Evolutionary conservation across 2,329 filamentous ascomycete species (phyloP).

Genomic region (Coniochaeta ligniaria): DNA sequence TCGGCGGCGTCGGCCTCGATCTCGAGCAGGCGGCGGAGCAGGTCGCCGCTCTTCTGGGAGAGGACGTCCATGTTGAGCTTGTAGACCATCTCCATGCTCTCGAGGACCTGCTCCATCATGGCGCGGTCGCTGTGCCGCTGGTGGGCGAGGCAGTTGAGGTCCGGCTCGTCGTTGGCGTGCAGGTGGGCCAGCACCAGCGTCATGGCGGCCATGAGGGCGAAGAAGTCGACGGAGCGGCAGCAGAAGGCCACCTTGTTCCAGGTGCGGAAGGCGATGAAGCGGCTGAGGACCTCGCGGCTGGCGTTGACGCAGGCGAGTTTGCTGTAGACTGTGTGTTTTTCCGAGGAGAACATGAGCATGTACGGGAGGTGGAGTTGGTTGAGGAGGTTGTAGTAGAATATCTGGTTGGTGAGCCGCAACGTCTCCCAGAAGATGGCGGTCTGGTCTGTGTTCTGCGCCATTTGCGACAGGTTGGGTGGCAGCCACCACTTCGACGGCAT

Average conservation of each 20-base stretch:
- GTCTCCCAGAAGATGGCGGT: conserved; percentile 18
- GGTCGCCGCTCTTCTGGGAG: conserved; percentile 18
- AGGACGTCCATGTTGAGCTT: conserved; percentile 22
- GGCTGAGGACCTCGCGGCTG: conserved; percentile 27
- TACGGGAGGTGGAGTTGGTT: conserved; percentile 45
- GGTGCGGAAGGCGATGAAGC: conserved; percentile 25
- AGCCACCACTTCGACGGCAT: conserved; percentile 28
- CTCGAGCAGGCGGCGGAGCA: conserved; percentile 21
- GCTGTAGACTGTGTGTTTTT: conserved; percentile 33
- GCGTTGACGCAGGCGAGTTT: conserved; percentile 34
- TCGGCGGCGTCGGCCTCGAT: conserved; percentile 23
- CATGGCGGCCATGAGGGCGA: conserved; percentile 27
- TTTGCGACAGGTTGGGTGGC: conserved; percentile 14
- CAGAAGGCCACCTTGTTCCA: conserved; percentile 20
- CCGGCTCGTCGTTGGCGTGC: conserved; percentile 4
- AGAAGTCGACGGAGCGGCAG: conserved; percentile 28
- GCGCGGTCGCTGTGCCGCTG: conserved; percentile 31
- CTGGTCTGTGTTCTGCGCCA: conserved; percentile 9
- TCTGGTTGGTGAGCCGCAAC: conserved; percentile 23
- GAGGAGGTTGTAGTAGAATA: conserved; percentile 36
- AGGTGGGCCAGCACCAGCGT: conserved; percentile 29
- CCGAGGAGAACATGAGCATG: conserved; percentile 30
- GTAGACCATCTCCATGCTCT: conserved; percentile 23
- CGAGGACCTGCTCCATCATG: conserved; percentile 27
- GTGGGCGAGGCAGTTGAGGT: conserved; percentile 23